Base-by-base conservation (phyloP, 2,329 filamentous ascomycete genomes). In the Monosporascus sp. region DNA sequence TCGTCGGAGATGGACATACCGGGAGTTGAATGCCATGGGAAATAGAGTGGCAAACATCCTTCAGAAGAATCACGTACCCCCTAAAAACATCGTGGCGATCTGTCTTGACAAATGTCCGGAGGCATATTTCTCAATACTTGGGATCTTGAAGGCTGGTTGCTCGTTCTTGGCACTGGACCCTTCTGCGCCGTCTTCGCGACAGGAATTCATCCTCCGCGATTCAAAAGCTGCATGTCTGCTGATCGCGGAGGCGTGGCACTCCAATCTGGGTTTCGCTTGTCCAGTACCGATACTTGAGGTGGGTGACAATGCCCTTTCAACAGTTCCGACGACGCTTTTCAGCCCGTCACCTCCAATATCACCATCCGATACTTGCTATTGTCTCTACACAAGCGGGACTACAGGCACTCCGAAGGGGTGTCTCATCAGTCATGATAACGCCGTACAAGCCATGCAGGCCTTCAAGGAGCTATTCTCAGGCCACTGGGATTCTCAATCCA, bases 351-450 rank as follows among this genome's bases (percentile, higher is more conserved):
- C 59, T 54, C n/a, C 65, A n/a, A 64, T 75, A 37, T 55, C 66
- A 2, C 69, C 80, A 5, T 73, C 79, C 22, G 80, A 85, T 58
- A 83, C 83, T 0, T 90, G 87, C 60, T 96, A 95, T 65, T 93
- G 89, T 54, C 76, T 96, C 1, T 96, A 95, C 67, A 96, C 90
- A 0, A 93, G 88, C 3, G 90, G 90, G 3, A 95, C 90, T 0
- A 96, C 90, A 0, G 90, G 90, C 3, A 88, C 84, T 0, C 90
- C 91, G 0, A 96, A 96, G 62, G 90, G 90, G 2, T 96, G 91
- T 60, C 83, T 94, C 54, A 84, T 97, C 47, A 95, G 88, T 0
- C 92, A 97, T 63, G 84, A 90, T 49, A 97, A 96, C 66, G 83
- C 88, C 0, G 88, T 96, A 0, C 92, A 97, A 66, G 90, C 90